Evolutionary conservation across 495 filamentous ascomycete genomes (phyloP).

Genomic region (Parathielavia hyrcaniae): DNA sequence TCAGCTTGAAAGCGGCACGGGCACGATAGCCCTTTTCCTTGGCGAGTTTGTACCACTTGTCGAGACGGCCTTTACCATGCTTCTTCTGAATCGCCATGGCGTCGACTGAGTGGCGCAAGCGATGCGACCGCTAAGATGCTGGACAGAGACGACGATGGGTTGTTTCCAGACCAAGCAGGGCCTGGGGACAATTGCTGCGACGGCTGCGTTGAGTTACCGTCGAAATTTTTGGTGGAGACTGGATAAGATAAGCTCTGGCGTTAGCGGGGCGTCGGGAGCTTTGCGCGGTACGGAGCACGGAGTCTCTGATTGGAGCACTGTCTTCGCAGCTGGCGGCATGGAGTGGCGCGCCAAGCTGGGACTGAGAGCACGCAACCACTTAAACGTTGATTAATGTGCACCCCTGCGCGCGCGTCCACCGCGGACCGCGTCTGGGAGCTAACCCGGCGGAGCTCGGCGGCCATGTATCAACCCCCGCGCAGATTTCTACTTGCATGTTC

Average conservation of each 20-base stretch:
- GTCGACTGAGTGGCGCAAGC: conserved; percentile 13
- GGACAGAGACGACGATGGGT: conserved; percentile 7
- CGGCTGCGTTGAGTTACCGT: neutral
- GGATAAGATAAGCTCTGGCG: conserved; percentile 26
- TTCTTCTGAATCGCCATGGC: conserved; percentile 97
- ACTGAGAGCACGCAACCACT: conserved; percentile 18
- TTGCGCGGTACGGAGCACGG: neutral
- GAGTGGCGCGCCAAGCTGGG: conserved; percentile 4
- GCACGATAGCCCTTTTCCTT: conserved; percentile 98
- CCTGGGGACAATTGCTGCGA: neutral
- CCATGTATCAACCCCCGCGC: neutral
- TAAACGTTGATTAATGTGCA: too few species aligned
- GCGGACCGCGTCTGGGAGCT: conserved; percentile 27
- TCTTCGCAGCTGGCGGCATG: too few species aligned
- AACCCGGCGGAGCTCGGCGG: neutral
- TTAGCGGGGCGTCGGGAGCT: neutral
- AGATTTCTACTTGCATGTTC: neutral
- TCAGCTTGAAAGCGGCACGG: conserved; percentile 94
- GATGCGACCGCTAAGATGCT: conserved; percentile 8
- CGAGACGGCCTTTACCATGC: conserved; percentile 97
- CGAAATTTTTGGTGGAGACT: conserved; percentile 24
- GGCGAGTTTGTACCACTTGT: conserved; percentile 86
- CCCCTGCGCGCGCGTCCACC: conserved; percentile 22
- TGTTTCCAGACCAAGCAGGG: neutral
- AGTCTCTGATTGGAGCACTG: too few species aligned